Percentiles rank a stretch among this genome's conserved stretches.
These are phyloP conservation scores for Amaranthus tricolor DNA, from an alignment of 179 eudicot species.

Conservation along the genomic window DNA sequence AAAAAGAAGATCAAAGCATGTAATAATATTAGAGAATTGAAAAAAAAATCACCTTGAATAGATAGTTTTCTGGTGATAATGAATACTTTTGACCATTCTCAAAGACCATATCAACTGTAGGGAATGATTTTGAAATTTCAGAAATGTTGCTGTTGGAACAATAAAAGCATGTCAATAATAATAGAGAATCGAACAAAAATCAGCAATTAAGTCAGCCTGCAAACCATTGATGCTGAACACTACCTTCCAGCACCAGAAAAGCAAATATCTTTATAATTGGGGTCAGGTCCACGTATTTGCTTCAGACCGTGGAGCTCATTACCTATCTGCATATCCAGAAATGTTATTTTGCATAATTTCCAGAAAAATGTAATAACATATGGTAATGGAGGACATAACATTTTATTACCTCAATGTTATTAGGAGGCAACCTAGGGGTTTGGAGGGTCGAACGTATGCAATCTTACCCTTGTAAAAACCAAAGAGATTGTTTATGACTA, in stretches of 20 bases:
- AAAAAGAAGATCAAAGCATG: background rate
- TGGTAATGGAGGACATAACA: no score
- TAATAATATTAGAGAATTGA: background rate
- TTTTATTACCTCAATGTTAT: no score
- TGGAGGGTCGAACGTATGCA: no score
- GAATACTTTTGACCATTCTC: constrained; percentile 64
- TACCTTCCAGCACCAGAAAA: constrained; percentile 95
- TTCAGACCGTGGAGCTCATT: constrained; percentile 53
- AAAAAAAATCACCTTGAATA: constrained; percentile 58
- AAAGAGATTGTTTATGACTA: no score
- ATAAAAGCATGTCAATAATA: constrained; percentile 18
- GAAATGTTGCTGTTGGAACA: constrained; percentile 56
- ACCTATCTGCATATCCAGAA: constrained; percentile 48
- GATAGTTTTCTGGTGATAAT: constrained; percentile 87
- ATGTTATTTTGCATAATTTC: background rate
- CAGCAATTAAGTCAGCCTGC: background rate
- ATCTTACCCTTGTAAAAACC: no score
- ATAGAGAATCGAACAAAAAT: background rate
- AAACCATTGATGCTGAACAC: constrained; percentile 9
- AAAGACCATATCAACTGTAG: constrained; percentile 85
- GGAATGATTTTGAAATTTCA: constrained; percentile 72
- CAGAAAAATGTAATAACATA: background rate
- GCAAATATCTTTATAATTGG: constrained; percentile 82
- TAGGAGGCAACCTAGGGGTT: no score
- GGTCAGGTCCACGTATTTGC: constrained; percentile 84